phyloP scores from a whole-genome alignment of 2,329 filamentous ascomycete genomes.

The Seiridium unicorne region DNA sequence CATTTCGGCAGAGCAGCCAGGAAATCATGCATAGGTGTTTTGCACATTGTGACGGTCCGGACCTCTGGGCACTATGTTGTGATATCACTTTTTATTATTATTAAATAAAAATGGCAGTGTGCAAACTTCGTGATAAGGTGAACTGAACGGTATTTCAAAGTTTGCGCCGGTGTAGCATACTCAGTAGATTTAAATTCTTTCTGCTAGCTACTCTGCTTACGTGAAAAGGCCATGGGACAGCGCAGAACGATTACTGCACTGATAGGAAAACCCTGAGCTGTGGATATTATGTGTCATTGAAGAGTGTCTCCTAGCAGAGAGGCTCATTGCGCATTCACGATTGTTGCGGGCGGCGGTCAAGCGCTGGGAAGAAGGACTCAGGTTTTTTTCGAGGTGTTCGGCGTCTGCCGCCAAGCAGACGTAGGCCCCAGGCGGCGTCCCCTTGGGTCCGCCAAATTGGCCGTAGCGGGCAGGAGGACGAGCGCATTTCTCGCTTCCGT shows the following conservation, averaged over 20 bases:
- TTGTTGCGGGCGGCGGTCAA: background rate
- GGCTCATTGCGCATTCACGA: background rate
- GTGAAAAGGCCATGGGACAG: background rate
- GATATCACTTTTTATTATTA: background rate
- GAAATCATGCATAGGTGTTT: slow-evolving; percentile 54
- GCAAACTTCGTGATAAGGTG: background rate
- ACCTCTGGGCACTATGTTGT: background rate
- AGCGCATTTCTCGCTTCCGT: background rate
- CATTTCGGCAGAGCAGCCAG: slow-evolving; percentile 70
- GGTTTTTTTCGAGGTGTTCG: background rate
- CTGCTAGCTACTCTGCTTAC: background rate
- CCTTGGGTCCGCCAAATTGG: background rate
- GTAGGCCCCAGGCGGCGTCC: background rate
- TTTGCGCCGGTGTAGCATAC: background rate
- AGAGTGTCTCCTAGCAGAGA: background rate
- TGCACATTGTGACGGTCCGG: slow-evolving; percentile 47
- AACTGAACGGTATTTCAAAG: background rate
- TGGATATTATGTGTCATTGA: slow-evolving; percentile 9
- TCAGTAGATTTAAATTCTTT: background rate
- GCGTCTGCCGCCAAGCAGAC: slow-evolving; percentile 1
- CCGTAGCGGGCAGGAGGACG: background rate
- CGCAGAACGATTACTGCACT: background rate
- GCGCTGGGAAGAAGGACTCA: background rate
- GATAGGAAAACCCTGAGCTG: background rate
- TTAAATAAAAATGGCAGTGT: too few species aligned